A percentile compares a stretch with the other conserved stretches of the same genome.
phyloP scores from a whole-genome alignment of 176 grass and related monocot genomes.

The Hordeum marinum region DNA sequence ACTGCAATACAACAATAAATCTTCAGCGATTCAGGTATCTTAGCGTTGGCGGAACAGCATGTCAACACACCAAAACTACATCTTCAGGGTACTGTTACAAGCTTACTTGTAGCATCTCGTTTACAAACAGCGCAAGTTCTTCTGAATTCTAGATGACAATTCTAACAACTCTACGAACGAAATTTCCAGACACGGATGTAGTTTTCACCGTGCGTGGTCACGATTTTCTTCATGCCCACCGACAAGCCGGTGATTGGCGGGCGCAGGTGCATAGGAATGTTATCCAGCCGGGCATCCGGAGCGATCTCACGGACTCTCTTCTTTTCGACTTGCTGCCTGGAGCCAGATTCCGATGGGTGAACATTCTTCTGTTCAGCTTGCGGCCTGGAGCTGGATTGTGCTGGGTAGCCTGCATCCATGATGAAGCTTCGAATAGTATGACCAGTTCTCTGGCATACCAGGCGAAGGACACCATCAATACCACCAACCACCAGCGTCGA shows the following conservation, averaged over 20 bases:
- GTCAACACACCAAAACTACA: neutral
- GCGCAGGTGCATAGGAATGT: slow-evolving; percentile 47
- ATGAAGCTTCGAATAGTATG: slow-evolving; percentile 46
- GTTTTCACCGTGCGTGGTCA: slow-evolving; percentile 75
- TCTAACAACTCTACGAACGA: neutral
- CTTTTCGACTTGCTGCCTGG: slow-evolving; percentile 43
- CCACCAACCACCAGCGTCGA: slow-evolving; percentile 58
- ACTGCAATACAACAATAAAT: neutral
- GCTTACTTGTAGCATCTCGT: neutral
- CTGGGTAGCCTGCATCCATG: slow-evolving; percentile 18
- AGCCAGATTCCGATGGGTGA: neutral
- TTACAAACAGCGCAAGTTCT: neutral
- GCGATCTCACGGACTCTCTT: slow-evolving; percentile 37
- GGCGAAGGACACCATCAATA: slow-evolving; percentile 75
- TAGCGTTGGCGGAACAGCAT: neutral
- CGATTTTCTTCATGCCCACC: slow-evolving; percentile 84
- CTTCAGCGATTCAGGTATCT: neutral
- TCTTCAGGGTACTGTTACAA: neutral
- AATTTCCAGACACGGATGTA: slow-evolving; percentile 81
- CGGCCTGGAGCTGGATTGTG: neutral
- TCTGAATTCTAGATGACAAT: neutral
- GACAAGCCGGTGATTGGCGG: slow-evolving; percentile 59
- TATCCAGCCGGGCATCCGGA: slow-evolving; percentile 41
- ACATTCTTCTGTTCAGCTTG: slow-evolving; percentile 53
- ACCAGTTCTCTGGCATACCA: slow-evolving; percentile 68